These are phyloP conservation scores for Agaricus subrufescens DNA, from an alignment of 768 basidiomycete species.

Conservation along the genomic window DNA sequence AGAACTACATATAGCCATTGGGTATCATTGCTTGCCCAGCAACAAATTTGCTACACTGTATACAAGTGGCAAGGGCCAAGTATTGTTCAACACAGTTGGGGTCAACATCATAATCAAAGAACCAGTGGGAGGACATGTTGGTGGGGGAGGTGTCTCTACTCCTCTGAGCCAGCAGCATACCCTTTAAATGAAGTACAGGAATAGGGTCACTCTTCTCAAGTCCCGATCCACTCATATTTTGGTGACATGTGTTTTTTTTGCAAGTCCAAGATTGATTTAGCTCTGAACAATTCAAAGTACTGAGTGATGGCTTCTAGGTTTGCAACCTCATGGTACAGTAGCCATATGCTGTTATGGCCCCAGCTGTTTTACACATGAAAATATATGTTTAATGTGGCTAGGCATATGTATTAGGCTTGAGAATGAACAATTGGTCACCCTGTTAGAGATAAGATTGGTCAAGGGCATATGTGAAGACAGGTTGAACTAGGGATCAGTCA, in stretches of 20 bases:
- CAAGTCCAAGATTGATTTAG: not conserved
- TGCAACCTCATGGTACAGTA: constrained; percentile 18
- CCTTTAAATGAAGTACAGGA: not conserved
- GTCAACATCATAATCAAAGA: not conserved
- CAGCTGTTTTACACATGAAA: too few species aligned
- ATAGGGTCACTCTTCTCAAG: not conserved
- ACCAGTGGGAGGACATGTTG: not conserved
- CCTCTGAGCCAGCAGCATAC: not conserved
- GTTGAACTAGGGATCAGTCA: too few species aligned
- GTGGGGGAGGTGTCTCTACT: not conserved
- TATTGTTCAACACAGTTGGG: not conserved
- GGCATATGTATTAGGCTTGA: too few species aligned
- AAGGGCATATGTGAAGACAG: too few species aligned
- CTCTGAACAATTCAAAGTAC: constrained; percentile 18
- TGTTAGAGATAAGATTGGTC: too few species aligned
- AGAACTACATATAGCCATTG: too few species aligned
- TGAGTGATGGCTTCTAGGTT: constrained; percentile 22
- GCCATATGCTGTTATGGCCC: constrained; percentile 18
- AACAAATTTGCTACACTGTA: too few species aligned
- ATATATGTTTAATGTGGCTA: too few species aligned
- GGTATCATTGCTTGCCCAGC: too few species aligned
- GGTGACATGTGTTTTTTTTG: not conserved
- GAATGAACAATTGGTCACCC: too few species aligned
- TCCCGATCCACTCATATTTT: not conserved
- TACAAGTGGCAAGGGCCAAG: too few species aligned